These are phyloP conservation scores for Mallotus repandus DNA, from an alignment of 441 rosid species.

Conservation along the genomic window DNA sequence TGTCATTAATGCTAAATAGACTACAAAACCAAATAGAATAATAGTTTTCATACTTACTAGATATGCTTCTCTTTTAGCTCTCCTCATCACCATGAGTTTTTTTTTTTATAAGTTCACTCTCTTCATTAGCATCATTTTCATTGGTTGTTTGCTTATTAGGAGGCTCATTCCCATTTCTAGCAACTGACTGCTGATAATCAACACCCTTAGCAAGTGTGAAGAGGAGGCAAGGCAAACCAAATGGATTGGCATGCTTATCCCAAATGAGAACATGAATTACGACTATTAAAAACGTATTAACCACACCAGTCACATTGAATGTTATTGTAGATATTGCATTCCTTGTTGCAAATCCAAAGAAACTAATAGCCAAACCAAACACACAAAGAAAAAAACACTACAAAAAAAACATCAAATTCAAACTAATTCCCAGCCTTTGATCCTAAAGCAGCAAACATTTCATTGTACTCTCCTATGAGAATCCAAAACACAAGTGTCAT, in stretches of 20 bases:
- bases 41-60: slow-evolving; percentile 39
- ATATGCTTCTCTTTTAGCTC: slow-evolving; percentile 35
- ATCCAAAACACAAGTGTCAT: slow-evolving; percentile 86
- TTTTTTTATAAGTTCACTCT: slow-evolving; percentile 20
- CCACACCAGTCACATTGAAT: slow-evolving; percentile 94
- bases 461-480: slow-evolving; percentile 66
- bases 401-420: slow-evolving; percentile 54
- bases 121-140: slow-evolving; percentile 37
- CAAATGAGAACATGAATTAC: slow-evolving; percentile 87
- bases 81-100: slow-evolving; percentile 30
- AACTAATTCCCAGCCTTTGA: slow-evolving; percentile 58
- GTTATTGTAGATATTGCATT: slow-evolving; percentile 92
- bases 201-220: slow-evolving; percentile 79
- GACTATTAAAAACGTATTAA: slow-evolving; percentile 90
- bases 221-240: slow-evolving; percentile 84
- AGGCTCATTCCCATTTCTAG: slow-evolving; percentile 37
- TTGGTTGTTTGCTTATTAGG: slow-evolving; percentile 33
- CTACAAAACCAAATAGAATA: slow-evolving; percentile 19
- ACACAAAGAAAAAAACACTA: slow-evolving; percentile 78
- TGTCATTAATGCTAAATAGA: slow-evolving; percentile 11
- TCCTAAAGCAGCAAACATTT: slow-evolving; percentile 58
- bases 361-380: slow-evolving; percentile 89
- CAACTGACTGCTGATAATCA: slow-evolving; percentile 92
- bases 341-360: slow-evolving; percentile 97
- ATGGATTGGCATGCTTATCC: slow-evolving; percentile 93